Evolutionary conservation across 2,329 filamentous ascomycete genomes (phyloP).

Genomic region (Atkinsonella texensis): DNA sequence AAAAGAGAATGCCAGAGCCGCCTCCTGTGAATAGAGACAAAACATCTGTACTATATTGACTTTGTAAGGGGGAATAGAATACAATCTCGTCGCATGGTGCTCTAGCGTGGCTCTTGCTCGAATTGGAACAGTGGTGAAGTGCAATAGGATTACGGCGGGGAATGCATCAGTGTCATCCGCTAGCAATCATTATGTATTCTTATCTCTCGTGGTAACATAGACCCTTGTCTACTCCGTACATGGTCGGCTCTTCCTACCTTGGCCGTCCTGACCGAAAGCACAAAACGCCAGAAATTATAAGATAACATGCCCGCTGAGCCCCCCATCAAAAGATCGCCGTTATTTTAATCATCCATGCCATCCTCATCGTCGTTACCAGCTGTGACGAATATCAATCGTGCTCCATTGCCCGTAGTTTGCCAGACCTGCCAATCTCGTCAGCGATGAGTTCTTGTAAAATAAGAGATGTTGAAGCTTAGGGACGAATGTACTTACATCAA

Average conservation of each 20-base stretch:
- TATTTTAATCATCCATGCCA: conserved; percentile 30
- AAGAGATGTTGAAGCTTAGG: not conserved
- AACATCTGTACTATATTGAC: not conserved
- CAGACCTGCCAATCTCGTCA: conserved; percentile 49
- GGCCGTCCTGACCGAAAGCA: not conserved
- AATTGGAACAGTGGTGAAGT: not conserved
- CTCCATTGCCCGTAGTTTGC: conserved; percentile 63
- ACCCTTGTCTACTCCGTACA: not conserved
- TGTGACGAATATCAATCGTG: conserved; percentile 59
- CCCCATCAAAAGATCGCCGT: not conserved
- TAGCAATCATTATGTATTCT: not conserved
- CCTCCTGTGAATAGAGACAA: not conserved
- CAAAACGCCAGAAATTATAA: not conserved
- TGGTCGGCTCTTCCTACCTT: not conserved
- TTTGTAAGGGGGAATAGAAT: not conserved
- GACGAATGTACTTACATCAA: conserved; percentile 60
- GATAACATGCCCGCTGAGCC: conserved; percentile 9
- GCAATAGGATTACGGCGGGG: not conserved
- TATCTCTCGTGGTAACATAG: not conserved
- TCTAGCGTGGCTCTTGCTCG: no score
- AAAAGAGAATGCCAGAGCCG: conserved; percentile 10
- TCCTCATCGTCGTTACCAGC: conserved; percentile 40
- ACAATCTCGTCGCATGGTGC: not conserved
- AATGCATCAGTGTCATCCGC: not conserved
- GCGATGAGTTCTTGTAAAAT: conserved; percentile 9